Evolutionary conservation across 495 filamentous ascomycete genomes (phyloP), one percentile per base, ranked within the genome.

Genomic region (Podospora pseudopauciseta): DNA sequence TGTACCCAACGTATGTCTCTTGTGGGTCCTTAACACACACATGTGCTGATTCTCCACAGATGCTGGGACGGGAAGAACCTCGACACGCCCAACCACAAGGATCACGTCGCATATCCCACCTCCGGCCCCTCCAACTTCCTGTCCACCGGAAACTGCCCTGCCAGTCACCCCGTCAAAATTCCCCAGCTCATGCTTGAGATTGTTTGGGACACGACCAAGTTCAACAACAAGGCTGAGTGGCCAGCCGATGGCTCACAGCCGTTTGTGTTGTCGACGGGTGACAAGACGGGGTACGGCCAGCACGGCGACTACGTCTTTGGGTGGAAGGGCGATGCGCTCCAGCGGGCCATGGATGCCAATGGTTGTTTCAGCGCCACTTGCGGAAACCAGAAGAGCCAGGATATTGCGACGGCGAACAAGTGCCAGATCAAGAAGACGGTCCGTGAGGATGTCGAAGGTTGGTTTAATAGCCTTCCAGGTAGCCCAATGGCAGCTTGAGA

Each of bases 291-390:
- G 13, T 77, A 76, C 55, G 80, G 79, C 28, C 77, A 79, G 64
- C 81, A 83, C 64, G 81, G 73, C 61, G 81, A 83, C 63, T 83
- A 83, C 68, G 76, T 83, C 57, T 83, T 82, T 69, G 80, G 80
- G 23, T 83, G 80, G 80, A 77, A 78, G 69, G 74, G 65, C 56
- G 75, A 81, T 59, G 74, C 75, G 20, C 77, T 82, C 19, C 80
- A 82, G 70, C 70, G 67, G 63, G 76, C 80, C 20, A 80, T 83
- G 80, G 80, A 83, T 65, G 76, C 73, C 26, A 70, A 70, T 28
- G 73, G 72, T n/a, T 83, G 81, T 75, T 78, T 77, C 62, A 77
- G 77, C 28, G 70, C 74, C 6, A 73, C 69, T 20, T 82, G 81
- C 71, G 65, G 72, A 1, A 75, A 74, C 7, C 76, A 80, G 32